Base-by-base conservation (phyloP, 352 stramenopile genomes). In the Pythium phragmiticola region DNA sequence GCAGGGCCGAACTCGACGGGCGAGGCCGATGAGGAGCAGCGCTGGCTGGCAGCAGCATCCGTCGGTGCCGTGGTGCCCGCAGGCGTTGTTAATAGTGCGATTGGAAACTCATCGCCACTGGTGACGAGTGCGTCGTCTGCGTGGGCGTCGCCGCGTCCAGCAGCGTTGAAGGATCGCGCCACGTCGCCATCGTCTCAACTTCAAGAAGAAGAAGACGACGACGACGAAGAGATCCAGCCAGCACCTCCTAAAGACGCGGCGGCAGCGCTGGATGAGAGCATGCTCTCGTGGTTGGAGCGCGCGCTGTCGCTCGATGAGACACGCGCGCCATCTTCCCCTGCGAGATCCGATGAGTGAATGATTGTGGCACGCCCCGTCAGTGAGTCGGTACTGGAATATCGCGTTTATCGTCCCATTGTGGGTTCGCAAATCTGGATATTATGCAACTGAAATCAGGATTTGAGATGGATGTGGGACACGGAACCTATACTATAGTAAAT, bases 261-360 rank as follows among this genome's bases (percentile, higher is more conserved):
- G 47, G 8, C 33, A 36, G 41, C 17, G 21, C 57, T 69, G 42
- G 49, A 65, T 33, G 57, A 60, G 28, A 61, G 51, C 43, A 66
- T 70, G 64, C 30, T 70, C 33, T 66, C 57, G 33, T 70, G 64
- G 64, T 42, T 70, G 16, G 64, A 70, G 36, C 52, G 57, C 50
- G 57, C 64, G 34, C 43, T 70, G 19, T 36, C 50, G 43, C 56
- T 63, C n/a, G 64, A 64, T 60, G 45, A 50, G 54, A 69, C 39
- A 60, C 45, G 62, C 62, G 49, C 48, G 23, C 41, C 43, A 60
- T 55, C 49, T 45, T 45, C 33, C 16, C 49, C 28, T 19, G n/a
- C n/a, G 13, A 46, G 39, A 46, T 46, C 49, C 30, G 14, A 5
- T 26, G 49, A 30, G 14, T 56, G 43, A 46, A 21, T 46, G 39